A percentile compares a stretch with the other conserved stretches of the same genome.
Conservation (phyloP, 1,284 basidiomycete genomes). For the Amylostereum chailletii region DNA sequence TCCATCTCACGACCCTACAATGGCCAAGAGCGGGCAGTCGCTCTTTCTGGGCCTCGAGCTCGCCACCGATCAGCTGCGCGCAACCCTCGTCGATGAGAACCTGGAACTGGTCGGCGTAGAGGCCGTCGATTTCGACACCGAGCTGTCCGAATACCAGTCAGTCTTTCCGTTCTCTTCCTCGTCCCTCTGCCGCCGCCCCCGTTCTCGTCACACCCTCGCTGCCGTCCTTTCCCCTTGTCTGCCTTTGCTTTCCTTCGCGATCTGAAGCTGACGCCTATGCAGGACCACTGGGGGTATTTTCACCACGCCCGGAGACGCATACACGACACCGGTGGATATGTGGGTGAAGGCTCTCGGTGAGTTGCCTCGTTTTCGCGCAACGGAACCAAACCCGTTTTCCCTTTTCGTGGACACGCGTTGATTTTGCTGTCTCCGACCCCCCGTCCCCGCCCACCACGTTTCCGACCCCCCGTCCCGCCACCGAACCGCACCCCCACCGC, state of each 20-base stretch:
- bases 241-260: constrained; percentile 2
- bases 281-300: constrained; percentile 81
- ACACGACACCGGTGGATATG: constrained; percentile 79
- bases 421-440: background rate
- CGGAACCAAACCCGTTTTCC: constrained; percentile 36
- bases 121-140: constrained; percentile 70
- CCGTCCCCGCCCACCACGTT: constrained; percentile 1
- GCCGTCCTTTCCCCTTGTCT: background rate
- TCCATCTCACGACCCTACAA: background rate
- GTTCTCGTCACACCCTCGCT: background rate
- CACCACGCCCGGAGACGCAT: constrained; percentile 75
- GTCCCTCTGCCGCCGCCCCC: background rate
- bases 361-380: constrained; percentile 24
- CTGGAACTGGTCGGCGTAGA: constrained; percentile 74
- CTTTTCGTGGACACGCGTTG: constrained; percentile 7
- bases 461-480: background rate
- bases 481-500: background rate
- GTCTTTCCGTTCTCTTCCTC: constrained; percentile 20
- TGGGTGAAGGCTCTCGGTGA: constrained; percentile 76
- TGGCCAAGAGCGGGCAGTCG: constrained; percentile 43
- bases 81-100: constrained; percentile 71
- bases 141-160: constrained; percentile 73
- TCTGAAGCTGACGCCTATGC: constrained; percentile 9
- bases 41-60: constrained; percentile 75
- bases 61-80: constrained; percentile 70